Percentiles rank a stretch among this genome's conserved stretches.
Evolutionary conservation across 2,329 filamentous ascomycete species (phyloP).

Genomic region (Aspergillus costaricaensis): DNA sequence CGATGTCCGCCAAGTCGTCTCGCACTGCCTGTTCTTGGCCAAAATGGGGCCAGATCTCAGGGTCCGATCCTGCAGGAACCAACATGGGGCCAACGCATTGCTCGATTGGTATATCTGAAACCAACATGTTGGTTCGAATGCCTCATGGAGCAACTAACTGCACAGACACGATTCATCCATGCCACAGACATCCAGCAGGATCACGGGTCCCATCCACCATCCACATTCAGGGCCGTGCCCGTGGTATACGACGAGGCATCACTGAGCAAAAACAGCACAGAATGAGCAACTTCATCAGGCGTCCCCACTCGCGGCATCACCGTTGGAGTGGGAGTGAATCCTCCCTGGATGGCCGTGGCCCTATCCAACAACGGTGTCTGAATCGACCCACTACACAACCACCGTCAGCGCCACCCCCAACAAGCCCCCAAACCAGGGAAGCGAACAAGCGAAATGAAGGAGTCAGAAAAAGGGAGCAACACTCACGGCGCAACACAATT

Average conservation of each 20-base stretch:
- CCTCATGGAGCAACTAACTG: background rate
- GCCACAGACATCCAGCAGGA: background rate
- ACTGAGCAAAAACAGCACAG: slow-evolving; percentile 52
- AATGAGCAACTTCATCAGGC: slow-evolving; percentile 43
- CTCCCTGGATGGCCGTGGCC: slow-evolving; percentile 28
- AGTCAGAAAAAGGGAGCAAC: background rate
- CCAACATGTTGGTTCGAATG: background rate
- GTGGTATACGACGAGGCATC: slow-evolving; percentile 51
- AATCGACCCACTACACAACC: slow-evolving; percentile 30
- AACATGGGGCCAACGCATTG: background rate
- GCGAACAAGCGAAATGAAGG: slow-evolving; percentile 2
- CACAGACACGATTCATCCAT: background rate
- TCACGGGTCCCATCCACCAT: slow-evolving; percentile 48
- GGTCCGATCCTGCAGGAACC: background rate
- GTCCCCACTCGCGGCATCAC: slow-evolving; percentile 35
- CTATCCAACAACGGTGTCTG: slow-evolving; percentile 37
- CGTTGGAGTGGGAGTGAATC: slow-evolving; percentile 12
- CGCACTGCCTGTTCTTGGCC: background rate
- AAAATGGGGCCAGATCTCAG: background rate
- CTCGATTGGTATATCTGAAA: background rate
- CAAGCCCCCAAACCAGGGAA: background rate
- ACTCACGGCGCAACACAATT: slow-evolving; percentile 49
- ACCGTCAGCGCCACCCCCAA: slow-evolving; percentile 7
- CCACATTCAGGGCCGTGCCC: slow-evolving; percentile 48
- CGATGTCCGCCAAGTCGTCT: background rate